Conservation (phyloP, 225 moss, liverwort and hornwort genomes). For the Sphagnum contortum region DNA sequence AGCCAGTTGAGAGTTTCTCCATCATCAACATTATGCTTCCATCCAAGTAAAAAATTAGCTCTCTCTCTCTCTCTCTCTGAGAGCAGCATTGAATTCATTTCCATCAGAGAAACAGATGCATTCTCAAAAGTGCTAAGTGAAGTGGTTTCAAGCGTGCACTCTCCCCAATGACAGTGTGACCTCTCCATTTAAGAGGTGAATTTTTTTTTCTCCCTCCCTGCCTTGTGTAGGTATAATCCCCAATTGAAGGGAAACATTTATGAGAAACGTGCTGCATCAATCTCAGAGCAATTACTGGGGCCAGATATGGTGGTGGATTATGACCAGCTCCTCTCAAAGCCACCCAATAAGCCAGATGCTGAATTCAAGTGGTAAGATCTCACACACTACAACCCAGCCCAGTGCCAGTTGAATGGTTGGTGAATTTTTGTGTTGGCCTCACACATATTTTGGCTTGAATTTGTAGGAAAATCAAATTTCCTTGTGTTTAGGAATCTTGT, state of each 20-base stretch:
- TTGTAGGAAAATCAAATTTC: no score
- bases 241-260: slow-evolving; percentile 52
- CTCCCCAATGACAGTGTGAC: no score
- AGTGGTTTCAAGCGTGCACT: no score
- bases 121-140: no score
- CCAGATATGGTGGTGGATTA: slow-evolving; percentile 76
- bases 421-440: neutral
- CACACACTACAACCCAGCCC: neutral
- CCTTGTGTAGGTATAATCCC: slow-evolving; percentile 51
- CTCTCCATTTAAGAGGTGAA: no score
- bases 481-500: no score
- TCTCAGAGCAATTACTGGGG: slow-evolving; percentile 70
- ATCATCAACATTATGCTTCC: slow-evolving; percentile 95
- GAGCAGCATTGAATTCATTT: no score
- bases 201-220: neutral
- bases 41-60: slow-evolving; percentile 43
- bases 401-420: no score
- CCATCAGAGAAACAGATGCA: no score
- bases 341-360: slow-evolving; percentile 79
- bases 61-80: neutral
- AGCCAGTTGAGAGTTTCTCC: slow-evolving; percentile 76
- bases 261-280: slow-evolving; percentile 71
- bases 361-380: slow-evolving; percentile 75
- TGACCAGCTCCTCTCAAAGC: slow-evolving; percentile 85
- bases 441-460: no score